Base-by-base conservation (phyloP, 441 rosid genomes). In the Breynia disticha region DNA sequence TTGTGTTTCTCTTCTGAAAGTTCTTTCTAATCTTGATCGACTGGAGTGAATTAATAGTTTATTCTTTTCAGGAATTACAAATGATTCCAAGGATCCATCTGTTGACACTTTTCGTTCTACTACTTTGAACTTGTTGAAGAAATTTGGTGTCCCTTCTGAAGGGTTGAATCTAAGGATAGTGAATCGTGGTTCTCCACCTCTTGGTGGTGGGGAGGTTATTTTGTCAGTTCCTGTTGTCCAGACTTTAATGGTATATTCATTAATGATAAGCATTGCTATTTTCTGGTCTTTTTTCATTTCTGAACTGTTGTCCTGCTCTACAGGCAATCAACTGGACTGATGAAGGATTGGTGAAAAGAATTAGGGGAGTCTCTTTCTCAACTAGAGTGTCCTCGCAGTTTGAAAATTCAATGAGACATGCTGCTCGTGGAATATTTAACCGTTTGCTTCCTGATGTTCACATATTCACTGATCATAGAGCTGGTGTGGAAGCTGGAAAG, bases 361-460 rank as follows among this genome's bases (percentile, higher is more conserved):
- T 91, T 62, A 84, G 98, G 71, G 97, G 97, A 54, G 54, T 53
- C 19, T 77, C 94, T 59, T 91, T 80, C 72, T 88, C 97, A 18
- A 54, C 87, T 57, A 80, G 70, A 69, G 97, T 88, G 14, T 66
- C 83, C 52, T 24, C 69, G 54, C 86, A 81, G 66, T 80, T 80
- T 71, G 98, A 90, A 71, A 78, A 78, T 66, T 68, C 80, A n/a
- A 81, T 86, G 91, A 68, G 88, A 57, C 76, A 72, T 52, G 75
- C 95, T 15, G 94, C 97, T 55, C 95, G 95, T 74, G 96, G 95
- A 65, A 75, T 88, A 69, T 81, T 91, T 46, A 87, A 88, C 69
- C 76, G 62, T 53, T 75, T 91, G 67, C 82, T 91, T 57, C 87
- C 90, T 4, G 97, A 91, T 81, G 94, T 88, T 73, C 86, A 82